phyloP scores from a whole-genome alignment of 805 yeast genomes.

The Zygosaccharomyces rouxii region DNA sequence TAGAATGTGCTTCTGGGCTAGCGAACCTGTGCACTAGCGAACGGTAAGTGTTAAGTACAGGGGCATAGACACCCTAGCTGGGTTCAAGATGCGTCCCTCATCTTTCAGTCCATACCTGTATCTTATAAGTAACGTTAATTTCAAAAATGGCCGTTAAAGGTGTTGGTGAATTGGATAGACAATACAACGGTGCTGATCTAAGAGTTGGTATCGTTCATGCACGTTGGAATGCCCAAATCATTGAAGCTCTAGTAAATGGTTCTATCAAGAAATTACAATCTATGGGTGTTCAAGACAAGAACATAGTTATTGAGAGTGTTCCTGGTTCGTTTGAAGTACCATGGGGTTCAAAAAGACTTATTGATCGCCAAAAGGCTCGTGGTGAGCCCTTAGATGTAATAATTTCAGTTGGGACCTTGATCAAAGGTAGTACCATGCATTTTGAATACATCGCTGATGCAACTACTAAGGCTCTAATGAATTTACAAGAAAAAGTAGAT shows the following conservation, averaged over 20 bases:
- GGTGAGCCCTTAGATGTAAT: slow-evolving; percentile 69
- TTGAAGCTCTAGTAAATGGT: slow-evolving; percentile 76
- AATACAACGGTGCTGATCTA: slow-evolving; percentile 62
- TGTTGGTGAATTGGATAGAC: slow-evolving; percentile 65
- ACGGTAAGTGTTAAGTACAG: not conserved
- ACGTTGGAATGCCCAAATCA: slow-evolving; percentile 83
- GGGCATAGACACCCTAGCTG: not conserved
- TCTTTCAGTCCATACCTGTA: not conserved
- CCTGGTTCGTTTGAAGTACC: slow-evolving; percentile 97
- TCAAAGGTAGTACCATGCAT: slow-evolving; percentile 97
- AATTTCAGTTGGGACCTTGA: slow-evolving; percentile 89
- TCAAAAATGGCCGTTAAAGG: slow-evolving; percentile 71
- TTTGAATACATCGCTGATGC: slow-evolving; percentile 95
- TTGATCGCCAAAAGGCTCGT: slow-evolving; percentile 40
- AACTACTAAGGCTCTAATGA: slow-evolving; percentile 80
- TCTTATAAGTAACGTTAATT: not conserved
- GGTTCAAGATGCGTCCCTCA: not conserved
- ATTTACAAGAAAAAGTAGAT: slow-evolving; percentile 60
- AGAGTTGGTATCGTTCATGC: slow-evolving; percentile 89
- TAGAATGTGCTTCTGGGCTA: not conserved
- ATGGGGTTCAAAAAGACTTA: slow-evolving; percentile 59
- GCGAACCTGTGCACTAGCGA: not conserved
- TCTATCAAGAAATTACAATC: slow-evolving; percentile 55
- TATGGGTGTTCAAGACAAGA: slow-evolving; percentile 68
- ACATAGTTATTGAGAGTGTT: slow-evolving; percentile 76